Evolutionary conservation across 164 flowering plant genomes (phyloP).

Genomic region (Warburgia ugandensis): DNA sequence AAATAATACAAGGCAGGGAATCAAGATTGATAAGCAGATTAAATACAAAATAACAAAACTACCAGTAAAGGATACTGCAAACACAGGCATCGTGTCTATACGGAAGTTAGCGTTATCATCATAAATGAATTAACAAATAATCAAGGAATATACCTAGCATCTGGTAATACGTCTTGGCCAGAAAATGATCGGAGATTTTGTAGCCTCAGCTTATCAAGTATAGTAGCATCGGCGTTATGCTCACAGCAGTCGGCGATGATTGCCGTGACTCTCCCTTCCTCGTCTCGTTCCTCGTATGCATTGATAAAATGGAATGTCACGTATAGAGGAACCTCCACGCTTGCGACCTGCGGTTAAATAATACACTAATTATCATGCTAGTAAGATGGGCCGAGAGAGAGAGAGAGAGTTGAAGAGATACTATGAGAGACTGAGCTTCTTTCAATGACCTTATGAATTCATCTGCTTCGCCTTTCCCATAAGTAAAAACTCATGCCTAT

Average conservation of each 20-base stretch:
- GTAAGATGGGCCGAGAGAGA: conserved; percentile 5
- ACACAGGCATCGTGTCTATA: no score
- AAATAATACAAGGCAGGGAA: no score
- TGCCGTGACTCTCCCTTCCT: conserved; percentile 64
- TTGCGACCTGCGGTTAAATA: conserved; percentile 55
- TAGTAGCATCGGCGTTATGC: conserved; percentile 70
- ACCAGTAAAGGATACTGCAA: no score
- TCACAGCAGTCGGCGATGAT: conserved; percentile 88
- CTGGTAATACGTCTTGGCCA: conserved; percentile 70
- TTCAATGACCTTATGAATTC: no score
- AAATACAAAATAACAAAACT: no score
- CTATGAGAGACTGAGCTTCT: no score
- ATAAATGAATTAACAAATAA: not conserved
- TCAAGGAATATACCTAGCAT: conserved; percentile 63
- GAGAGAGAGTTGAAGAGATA: no score
- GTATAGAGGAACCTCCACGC: conserved; percentile 88
- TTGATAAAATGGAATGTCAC: conserved; percentile 93
- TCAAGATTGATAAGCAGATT: no score
- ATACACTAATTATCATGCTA: no score
- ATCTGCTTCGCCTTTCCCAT: no score
- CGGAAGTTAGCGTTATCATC: no score
- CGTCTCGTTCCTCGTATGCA: conserved; percentile 81
- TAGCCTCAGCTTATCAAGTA: conserved; percentile 64
- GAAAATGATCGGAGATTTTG: conserved; percentile 50
- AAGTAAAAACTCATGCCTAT: no score